These are phyloP conservation scores for Citropsis articulata DNA, from an alignment of 345 rosid species.

Conservation along the genomic window DNA sequence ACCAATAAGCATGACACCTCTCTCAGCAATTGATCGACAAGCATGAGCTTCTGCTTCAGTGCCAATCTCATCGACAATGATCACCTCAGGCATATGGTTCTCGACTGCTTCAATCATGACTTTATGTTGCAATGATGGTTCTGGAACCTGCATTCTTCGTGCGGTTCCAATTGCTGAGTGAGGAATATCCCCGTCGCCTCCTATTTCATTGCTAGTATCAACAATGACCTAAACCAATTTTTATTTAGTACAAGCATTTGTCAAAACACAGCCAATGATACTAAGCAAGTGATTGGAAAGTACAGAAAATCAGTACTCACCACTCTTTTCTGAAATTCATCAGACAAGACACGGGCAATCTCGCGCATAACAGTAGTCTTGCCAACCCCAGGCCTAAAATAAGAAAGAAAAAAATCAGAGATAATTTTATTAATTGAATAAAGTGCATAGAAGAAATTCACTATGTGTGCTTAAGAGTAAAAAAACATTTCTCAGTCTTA, in stretches of 20 bases:
- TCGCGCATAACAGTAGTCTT: conserved; percentile 71
- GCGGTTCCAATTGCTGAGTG: conserved; percentile 76
- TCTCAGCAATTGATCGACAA: conserved; percentile 63
- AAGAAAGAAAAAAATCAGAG: neutral
- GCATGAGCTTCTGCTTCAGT: conserved; percentile 69
- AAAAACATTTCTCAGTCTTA: neutral
- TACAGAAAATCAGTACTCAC: conserved; percentile 29
- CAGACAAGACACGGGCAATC: conserved; percentile 61
- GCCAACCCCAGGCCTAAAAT: conserved; percentile 64
- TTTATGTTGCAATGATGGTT: conserved; percentile 59
- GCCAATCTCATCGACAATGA: conserved; percentile 68
- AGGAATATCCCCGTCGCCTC: conserved; percentile 75
- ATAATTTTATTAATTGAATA: neutral
- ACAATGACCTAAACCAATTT: conserved; percentile 45
- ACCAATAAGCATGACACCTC: conserved; percentile 65
- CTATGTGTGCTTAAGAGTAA: neutral
- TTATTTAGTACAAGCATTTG: neutral
- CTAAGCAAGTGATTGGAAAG: neutral
- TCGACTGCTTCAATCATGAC: conserved; percentile 79
- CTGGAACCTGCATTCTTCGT: conserved; percentile 73
- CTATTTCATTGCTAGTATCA: conserved; percentile 78
- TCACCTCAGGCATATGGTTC: conserved; percentile 78
- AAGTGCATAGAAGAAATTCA: neutral
- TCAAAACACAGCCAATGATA: neutral
- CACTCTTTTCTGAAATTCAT: conserved; percentile 63